These are phyloP conservation scores for Aspergillus egyptiacus DNA, from an alignment of 495 filamentous ascomycete genomes.

Conservation along the genomic window DNA sequence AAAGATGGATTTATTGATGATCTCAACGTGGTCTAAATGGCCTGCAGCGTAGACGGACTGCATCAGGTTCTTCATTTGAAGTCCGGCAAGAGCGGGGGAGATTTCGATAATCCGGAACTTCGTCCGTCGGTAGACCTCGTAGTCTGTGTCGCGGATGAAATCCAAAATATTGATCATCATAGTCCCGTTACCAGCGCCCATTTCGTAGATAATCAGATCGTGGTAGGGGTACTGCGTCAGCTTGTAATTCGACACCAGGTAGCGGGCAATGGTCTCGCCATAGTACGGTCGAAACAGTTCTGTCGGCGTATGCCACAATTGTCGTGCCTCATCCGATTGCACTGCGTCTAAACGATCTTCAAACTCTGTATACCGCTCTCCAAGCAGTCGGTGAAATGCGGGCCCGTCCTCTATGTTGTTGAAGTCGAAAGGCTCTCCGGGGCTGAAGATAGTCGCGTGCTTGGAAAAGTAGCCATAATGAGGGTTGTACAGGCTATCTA, in stretches of 20 bases:
- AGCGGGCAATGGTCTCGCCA: constrained; percentile 90
- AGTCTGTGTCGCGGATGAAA: constrained; percentile 85
- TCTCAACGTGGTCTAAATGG: constrained; percentile 82
- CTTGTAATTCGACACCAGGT: constrained; percentile 92
- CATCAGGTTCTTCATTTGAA: constrained; percentile 68
- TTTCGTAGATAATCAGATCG: constrained; percentile 97
- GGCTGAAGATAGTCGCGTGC: constrained; percentile 91
- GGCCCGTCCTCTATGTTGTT: constrained; percentile 70
- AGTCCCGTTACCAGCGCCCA: constrained; percentile 95
- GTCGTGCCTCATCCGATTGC: constrained; percentile 65
- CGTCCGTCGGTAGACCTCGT: constrained; percentile 89
- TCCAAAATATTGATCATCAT: constrained; percentile 98
- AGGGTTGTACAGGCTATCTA: constrained; percentile 95
- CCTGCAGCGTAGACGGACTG: constrained; percentile 57
- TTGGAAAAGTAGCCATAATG: constrained; percentile 98
- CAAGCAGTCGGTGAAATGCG: constrained; percentile 70
- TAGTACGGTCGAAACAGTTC: constrained; percentile 97
- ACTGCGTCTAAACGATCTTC: constrained; percentile 77
- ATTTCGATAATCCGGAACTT: constrained; percentile 96
- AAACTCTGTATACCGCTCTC: constrained; percentile 77
- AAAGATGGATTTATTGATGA: constrained; percentile 91
- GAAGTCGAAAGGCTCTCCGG: constrained; percentile 92
- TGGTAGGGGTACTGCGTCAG: constrained; percentile 89
- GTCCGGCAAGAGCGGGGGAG: constrained; percentile 64
- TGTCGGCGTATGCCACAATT: constrained; percentile 98